These are phyloP conservation scores for Aschersonia sp. DNA, from an alignment of 2,329 filamentous ascomycete genomes.

Conservation along the genomic window DNA sequence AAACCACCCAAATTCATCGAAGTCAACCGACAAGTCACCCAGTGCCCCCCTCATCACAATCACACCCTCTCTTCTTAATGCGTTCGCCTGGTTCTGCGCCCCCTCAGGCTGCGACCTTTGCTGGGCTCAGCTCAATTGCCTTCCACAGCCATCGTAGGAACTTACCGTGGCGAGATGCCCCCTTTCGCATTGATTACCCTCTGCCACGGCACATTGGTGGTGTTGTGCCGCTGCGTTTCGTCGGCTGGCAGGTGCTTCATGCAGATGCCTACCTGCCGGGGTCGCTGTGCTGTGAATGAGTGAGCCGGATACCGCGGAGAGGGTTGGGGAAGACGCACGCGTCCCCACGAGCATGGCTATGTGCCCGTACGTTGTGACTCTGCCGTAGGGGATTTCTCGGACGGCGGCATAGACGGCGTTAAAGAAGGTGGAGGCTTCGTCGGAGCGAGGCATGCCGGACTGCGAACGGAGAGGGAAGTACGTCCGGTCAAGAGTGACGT, in stretches of 20 bases:
- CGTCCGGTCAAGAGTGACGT: too few species aligned
- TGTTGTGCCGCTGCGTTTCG: conserved; percentile 44
- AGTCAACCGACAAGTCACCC: conserved; percentile 37
- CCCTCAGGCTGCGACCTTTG: conserved; percentile 31
- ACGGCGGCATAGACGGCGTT: conserved; percentile 68
- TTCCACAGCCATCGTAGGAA: not conserved
- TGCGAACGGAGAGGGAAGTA: not conserved
- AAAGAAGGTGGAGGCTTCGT: conserved; percentile 64
- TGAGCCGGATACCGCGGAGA: not conserved
- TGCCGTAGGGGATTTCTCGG: conserved; percentile 70
- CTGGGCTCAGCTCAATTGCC: not conserved
- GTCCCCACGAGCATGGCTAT: conserved; percentile 60
- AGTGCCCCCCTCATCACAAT: conserved; percentile 31
- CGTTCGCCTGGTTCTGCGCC: conserved; percentile 33
- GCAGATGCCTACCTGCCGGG: conserved; percentile 78
- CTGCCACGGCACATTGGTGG: conserved; percentile 82
- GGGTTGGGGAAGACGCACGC: conserved; percentile 34
- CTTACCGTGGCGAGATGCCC: conserved; percentile 66
- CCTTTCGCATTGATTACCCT: conserved; percentile 82
- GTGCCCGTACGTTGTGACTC: conserved; percentile 78
- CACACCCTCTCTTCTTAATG: conserved; percentile 37
- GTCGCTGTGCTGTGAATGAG: conserved; percentile 43
- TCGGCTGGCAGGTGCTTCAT: conserved; percentile 68
- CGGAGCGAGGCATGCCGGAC: conserved; percentile 48
- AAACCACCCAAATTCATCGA: conserved; percentile 41